A percentile compares a stretch with the other conserved stretches of the same genome.
phyloP scores from a whole-genome alignment of 2,329 filamentous ascomycete species.

The Phialophora tarda region DNA sequence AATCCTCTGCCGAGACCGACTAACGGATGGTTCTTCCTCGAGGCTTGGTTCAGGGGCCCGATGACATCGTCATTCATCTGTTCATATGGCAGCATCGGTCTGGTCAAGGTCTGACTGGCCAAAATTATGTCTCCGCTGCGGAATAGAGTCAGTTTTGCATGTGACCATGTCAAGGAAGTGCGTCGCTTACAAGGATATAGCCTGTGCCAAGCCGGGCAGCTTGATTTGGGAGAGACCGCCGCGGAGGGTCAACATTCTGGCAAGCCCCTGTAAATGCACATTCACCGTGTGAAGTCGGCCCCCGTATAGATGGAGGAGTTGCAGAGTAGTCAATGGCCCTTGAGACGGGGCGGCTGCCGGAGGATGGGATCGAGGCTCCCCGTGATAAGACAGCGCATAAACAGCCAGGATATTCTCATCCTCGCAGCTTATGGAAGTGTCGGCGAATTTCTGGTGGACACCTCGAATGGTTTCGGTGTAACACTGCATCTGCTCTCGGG shows the following conservation, averaged over 20 bases:
- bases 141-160: conserved; percentile 4
- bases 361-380: conserved; percentile 38
- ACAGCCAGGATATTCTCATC: conserved; percentile 48
- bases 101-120: conserved; percentile 38
- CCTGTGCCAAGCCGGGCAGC: conserved; percentile 46
- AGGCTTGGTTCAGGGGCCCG: conserved; percentile 29
- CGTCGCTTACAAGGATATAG: conserved; percentile 43
- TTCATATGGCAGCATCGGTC: conserved; percentile 39
- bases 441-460: conserved; percentile 45
- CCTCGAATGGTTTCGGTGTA: conserved; percentile 45
- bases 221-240: conserved; percentile 47
- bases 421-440: conserved; percentile 43
- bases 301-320: conserved; percentile 48
- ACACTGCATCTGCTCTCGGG: conserved; percentile 32
- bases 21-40: conserved; percentile 43
- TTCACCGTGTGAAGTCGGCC: conserved; percentile 44
- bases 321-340: conserved; percentile 45
- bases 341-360: conserved; percentile 42
- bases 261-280: conserved; percentile 45
- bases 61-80: conserved; percentile 37
- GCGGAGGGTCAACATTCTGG: conserved; percentile 46
- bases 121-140: conserved; percentile 39
- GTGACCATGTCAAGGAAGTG: background rate
- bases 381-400: conserved; percentile 45
- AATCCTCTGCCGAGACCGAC: conserved; percentile 39